Evolutionary conservation across 169 alveolate species (phyloP), one percentile per base, ranked within the genome.

Genomic region (Neospora caninum): DNA sequence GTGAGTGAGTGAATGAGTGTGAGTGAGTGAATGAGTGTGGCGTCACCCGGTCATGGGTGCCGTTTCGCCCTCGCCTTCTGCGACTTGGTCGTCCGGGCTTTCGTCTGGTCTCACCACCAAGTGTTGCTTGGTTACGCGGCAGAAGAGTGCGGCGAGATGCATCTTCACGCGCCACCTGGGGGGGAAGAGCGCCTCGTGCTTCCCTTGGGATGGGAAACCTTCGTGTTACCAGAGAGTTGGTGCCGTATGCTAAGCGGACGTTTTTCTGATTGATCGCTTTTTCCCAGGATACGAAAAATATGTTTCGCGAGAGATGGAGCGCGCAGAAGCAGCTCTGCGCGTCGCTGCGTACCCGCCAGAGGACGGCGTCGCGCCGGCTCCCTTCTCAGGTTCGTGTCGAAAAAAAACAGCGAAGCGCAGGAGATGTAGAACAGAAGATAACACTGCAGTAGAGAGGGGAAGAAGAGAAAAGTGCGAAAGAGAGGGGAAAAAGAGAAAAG

Each of bases 131-230:
- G 84, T 73, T 41, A 73, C 42, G 38, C 84, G 84, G 84, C 84
- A 73, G 84, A 73, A 73, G 49, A 73, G 84, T 6, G 84, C 20
- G 43, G 84, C 84, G 84, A 73, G 84, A 9, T 73, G 84, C 84
- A 36, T 31, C 20, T 36, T 31, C 45, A 73, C 84, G 4, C 84
- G 4, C 84, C 84, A 73, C 84, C 84, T 31, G n/a, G 39, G 31
- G 84, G 84, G 84, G 84, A 73, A 36, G 27, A 73, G 43, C 41
- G 39, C 1, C 42, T 31, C 84, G 84, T 73, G 43, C 42, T 73
- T 73, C 42, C 27, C 84, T 22, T 73, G 43, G 43, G 7, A 73
- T n/a, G n/a, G n/a, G n/a, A n/a, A n/a, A n/a, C n/a, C n/a, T n/a
- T n/a, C n/a, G n/a, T n/a, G n/a, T n/a, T n/a, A n/a, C n/a, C n/a